Conservation (phyloP, 2,329 filamentous ascomycete genomes). For the Neonectria hederae region DNA sequence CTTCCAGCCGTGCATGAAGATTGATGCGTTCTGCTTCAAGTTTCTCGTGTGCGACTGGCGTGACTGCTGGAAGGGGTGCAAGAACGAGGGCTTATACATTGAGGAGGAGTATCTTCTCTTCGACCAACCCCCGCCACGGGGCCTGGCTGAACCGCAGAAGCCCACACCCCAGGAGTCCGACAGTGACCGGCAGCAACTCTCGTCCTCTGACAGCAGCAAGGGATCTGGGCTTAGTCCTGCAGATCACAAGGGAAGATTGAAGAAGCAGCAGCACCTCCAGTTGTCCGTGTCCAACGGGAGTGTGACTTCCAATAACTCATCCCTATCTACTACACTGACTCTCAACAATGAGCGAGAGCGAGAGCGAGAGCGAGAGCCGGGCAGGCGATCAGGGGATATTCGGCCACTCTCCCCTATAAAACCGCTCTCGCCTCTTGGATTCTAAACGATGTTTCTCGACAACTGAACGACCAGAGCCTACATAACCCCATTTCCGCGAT, state of each 20-base stretch:
- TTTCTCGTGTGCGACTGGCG: constrained; percentile 96
- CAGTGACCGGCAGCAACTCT: constrained; percentile 47
- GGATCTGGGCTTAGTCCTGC: constrained; percentile 48
- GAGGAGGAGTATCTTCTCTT: constrained; percentile 73
- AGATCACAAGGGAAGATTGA: constrained; percentile 43
- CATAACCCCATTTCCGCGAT: constrained; percentile 18
- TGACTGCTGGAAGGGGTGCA: constrained; percentile 96
- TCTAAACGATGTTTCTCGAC: constrained; percentile 49
- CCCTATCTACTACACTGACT: constrained; percentile 58
- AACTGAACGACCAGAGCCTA: constrained; percentile 8
- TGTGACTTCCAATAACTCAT: constrained; percentile 54
- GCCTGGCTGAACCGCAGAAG: constrained; percentile 52
- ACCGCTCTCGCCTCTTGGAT: constrained; percentile 70
- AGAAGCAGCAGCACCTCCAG: constrained; percentile 58
- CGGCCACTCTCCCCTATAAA: constrained; percentile 72
- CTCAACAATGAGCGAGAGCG: constrained; percentile 54
- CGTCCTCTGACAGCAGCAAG: constrained; percentile 74
- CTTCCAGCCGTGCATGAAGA: constrained; percentile 96
- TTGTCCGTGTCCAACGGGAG: constrained; percentile 55
- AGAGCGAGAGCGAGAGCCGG: constrained; percentile 45
- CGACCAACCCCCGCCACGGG: constrained; percentile 64
- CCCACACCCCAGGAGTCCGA: constrained; percentile 39
- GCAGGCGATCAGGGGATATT: constrained; percentile 53
- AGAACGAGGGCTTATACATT: constrained; percentile 83
- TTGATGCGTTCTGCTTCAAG: constrained; percentile 94